These are phyloP conservation scores for Crithidia expoeki DNA, from an alignment of 208 protist species.

Conservation along the genomic window DNA sequence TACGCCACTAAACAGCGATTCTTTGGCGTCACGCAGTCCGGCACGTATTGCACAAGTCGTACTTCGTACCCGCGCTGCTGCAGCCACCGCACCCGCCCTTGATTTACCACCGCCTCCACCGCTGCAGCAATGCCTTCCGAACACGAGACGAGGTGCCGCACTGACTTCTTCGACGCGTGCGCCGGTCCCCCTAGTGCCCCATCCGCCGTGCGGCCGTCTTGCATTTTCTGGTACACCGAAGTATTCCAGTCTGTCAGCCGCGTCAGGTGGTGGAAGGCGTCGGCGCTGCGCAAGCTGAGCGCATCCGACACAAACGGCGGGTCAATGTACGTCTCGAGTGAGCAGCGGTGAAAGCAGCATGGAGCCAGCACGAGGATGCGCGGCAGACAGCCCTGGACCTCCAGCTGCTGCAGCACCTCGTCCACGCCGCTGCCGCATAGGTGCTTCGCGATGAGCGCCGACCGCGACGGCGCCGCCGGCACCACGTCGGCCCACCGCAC, in stretches of 20 bases:
- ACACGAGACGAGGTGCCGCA: conserved; percentile 50
- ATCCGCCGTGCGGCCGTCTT: background rate
- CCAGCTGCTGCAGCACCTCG: conserved; percentile 63
- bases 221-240: conserved; percentile 49
- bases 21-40: conserved; percentile 77
- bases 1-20: conserved; percentile 77
- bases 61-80: conserved; percentile 53
- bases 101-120: conserved; percentile 67
- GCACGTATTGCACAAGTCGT: conserved; percentile 62
- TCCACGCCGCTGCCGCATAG: conserved; percentile 83
- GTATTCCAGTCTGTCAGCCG: conserved; percentile 77
- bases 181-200: background rate
- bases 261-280: conserved; percentile 42
- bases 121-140: conserved; percentile 48
- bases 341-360: conserved; percentile 80
- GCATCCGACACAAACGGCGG: conserved; percentile 40
- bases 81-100: conserved; percentile 71
- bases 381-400: conserved; percentile 51
- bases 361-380: conserved; percentile 72
- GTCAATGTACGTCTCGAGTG: conserved; percentile 63
- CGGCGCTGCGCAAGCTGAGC: conserved; percentile 37
- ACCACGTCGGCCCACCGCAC: conserved; percentile 51
- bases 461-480: conserved; percentile 36
- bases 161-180: conserved; percentile 27
- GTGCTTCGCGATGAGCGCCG: conserved; percentile 78